phyloP scores from a whole-genome alignment of 1,139 yeast genomes.

The Suhomyces anneliseae region DNA sequence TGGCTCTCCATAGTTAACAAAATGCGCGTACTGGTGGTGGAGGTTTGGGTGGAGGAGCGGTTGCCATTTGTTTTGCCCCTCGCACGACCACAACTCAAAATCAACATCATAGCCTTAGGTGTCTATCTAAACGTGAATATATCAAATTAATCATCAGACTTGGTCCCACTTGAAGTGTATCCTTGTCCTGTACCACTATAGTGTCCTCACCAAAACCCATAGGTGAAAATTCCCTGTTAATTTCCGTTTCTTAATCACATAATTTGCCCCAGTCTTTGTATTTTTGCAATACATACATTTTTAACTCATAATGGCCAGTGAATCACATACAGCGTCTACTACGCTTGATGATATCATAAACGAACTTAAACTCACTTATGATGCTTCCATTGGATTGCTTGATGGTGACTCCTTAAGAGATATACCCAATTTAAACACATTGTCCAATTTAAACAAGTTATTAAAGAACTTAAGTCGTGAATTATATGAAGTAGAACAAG shows the following conservation, averaged over 20 bases:
- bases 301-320: constrained; percentile 3
- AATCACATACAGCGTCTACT: constrained; percentile 31
- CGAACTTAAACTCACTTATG: constrained; percentile 56
- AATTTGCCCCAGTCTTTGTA: neutral
- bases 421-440: constrained; percentile 46
- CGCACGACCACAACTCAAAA: neutral
- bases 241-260: too few species aligned
- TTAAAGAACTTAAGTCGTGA: constrained; percentile 51
- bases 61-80: neutral
- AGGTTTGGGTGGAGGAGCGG: neutral
- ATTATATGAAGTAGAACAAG: constrained; percentile 45
- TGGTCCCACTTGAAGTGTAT: neutral
- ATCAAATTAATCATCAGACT: neutral
- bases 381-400: constrained; percentile 56
- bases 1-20: too few species aligned
- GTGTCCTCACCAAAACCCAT: neutral
- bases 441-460: constrained; percentile 47
- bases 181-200: neutral
- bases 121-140: neutral
- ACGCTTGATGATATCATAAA: constrained; percentile 54
- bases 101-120: neutral
- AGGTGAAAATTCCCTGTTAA: too few species aligned
- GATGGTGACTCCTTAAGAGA: constrained; percentile 56
- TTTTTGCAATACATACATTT: neutral
- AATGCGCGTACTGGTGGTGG: neutral